Evolutionary conservation across 306 rosid species (phyloP).

Genomic region (Fragaria nilgerrensis): DNA sequence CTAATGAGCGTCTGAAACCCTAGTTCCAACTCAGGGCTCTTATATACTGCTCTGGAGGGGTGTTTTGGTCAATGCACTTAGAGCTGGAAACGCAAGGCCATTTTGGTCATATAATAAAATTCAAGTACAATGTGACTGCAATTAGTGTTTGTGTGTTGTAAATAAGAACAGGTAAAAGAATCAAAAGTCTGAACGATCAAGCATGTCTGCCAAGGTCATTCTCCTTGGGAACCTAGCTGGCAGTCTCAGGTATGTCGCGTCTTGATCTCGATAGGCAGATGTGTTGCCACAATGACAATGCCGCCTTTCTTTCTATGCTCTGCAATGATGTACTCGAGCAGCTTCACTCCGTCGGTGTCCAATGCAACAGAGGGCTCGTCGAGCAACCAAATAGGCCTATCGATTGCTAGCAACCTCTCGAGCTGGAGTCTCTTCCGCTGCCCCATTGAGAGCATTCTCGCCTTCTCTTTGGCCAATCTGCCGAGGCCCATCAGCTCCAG

Average conservation of each 20-base stretch:
- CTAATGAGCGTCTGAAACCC: too few relatives aligned
- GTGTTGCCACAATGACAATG: constrained; percentile 66
- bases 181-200: constrained; percentile 50
- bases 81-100: background rate
- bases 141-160: background rate
- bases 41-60: too few relatives aligned
- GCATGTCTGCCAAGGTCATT: constrained; percentile 69
- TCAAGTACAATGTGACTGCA: background rate
- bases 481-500: constrained; percentile 85
- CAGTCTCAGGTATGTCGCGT: constrained; percentile 58
- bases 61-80: background rate
- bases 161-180: background rate
- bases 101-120: background rate
- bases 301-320: constrained; percentile 84
- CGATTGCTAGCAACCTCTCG: constrained; percentile 78
- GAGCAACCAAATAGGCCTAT: constrained; percentile 82
- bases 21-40: too few relatives aligned
- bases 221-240: constrained; percentile 93
- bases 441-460: constrained; percentile 85
- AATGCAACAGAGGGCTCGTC: constrained; percentile 92
- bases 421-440: constrained; percentile 81
- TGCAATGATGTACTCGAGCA: constrained; percentile 70
- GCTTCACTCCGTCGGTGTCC: constrained; percentile 77
- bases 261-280: constrained; percentile 71
- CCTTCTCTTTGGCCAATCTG: constrained; percentile 67